Evolutionary conservation across 805 yeast genomes (phyloP), one percentile per base, ranked within the genome.

Genomic region (Wickerhamiella alocasiicola): DNA sequence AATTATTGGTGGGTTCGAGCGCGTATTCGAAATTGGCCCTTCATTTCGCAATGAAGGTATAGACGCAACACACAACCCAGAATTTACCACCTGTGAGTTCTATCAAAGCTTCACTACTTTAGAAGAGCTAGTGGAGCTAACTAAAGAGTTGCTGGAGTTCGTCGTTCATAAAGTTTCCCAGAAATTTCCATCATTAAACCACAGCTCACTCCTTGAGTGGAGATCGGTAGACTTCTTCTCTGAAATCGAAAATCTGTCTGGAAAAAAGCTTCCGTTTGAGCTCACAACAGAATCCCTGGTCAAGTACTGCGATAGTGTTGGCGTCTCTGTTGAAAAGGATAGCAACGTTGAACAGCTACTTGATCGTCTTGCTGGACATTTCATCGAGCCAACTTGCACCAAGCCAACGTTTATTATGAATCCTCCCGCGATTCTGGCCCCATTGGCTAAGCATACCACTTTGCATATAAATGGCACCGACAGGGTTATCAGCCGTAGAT

Each of bases 1-100:
- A 38, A 71, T 85, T 2, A 75, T 88, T 25, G 70, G 82, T 6
- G 98, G 98, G 1, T 74, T 87, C 52, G 94, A 87, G 49, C 74
- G 72, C 49, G 78, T 91, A 2, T 91, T 73, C 58, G 97, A 91
- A 54, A 72, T 91, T 40, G 96, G 96, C 0, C 50, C 72, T 40
- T 76, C 69, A 34, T 91, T 87, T 59, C 67, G 98, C 51, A 91
- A 91, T 53, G 98, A 91, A 61, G 95, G 96, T 5, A 68, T 88
- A 21, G 98, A 88, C 56, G 67, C 80, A 1, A 81, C 95, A 0
- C 98, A 88, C 57, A 91, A 88, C 59, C 94, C 95, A 0, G 98
- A 88, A 54, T 88, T 87, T 56, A 78, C 94, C 1, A 74, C 84
- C 2, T 76, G 95, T 55, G 98, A 88, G 56, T 81, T 84, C 51